Conservation (phyloP, 345 rosid genomes). For the Gossypium anomalum region DNA sequence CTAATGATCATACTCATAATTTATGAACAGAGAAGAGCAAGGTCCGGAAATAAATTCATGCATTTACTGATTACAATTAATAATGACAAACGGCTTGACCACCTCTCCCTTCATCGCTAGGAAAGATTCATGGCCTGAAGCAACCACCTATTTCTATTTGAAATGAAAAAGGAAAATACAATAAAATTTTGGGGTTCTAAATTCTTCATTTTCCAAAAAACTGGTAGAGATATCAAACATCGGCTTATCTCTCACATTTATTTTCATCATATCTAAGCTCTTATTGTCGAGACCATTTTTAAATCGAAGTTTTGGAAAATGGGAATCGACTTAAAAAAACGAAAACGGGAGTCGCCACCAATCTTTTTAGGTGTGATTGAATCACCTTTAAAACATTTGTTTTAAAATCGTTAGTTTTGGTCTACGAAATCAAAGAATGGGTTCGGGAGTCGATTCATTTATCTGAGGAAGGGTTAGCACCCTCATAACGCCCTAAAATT, state of each 20-base stretch:
- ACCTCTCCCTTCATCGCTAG: not conserved
- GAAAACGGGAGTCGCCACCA: too few relatives aligned
- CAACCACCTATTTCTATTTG: not conserved
- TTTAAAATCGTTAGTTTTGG: too few relatives aligned
- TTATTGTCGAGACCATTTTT: too few relatives aligned
- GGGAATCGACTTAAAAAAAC: too few relatives aligned
- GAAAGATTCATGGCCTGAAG: not conserved
- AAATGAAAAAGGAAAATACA: not conserved
- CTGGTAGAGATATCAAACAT: not conserved
- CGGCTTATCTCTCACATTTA: not conserved
- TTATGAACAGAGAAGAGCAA: not conserved
- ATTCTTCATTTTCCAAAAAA: not conserved
- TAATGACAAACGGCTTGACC: not conserved
- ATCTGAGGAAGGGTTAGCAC: too few relatives aligned
- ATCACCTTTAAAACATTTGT: too few relatives aligned
- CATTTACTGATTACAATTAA: not conserved
- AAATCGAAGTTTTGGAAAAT: too few relatives aligned
- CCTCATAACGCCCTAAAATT: too few relatives aligned
- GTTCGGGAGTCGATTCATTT: too few relatives aligned
- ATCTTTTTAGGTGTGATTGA: too few relatives aligned
- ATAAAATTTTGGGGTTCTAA: not conserved
- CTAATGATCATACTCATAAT: constrained; percentile 1
- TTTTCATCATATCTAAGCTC: not conserved
- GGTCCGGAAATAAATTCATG: not conserved
- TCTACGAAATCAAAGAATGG: too few relatives aligned